Percentiles rank a stretch among this genome's conserved stretches.
Conservation (phyloP, 2,329 filamentous ascomycete species). For the Claviceps sorghi region DNA sequence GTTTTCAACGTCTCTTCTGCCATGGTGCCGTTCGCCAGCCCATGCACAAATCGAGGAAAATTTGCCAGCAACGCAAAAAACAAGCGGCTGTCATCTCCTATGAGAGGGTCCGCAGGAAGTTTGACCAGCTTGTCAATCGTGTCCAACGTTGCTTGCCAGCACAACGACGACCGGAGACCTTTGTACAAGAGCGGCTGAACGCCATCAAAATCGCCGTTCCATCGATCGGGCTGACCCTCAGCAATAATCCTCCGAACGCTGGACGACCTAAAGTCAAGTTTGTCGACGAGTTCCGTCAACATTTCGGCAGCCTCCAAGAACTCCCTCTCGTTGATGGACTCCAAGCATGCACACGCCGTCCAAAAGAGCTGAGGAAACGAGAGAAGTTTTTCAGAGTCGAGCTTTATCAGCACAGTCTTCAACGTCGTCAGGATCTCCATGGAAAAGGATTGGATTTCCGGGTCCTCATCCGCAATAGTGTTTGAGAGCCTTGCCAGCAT, state of each 20-base stretch:
- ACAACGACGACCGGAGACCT: constrained; percentile 73
- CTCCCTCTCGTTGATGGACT: constrained; percentile 92
- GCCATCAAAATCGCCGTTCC: constrained; percentile 82
- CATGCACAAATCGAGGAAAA: constrained; percentile 68
- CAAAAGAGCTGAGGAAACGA: constrained; percentile 95
- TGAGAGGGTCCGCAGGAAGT: constrained; percentile 63
- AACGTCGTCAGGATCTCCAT: constrained; percentile 95
- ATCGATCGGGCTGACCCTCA: constrained; percentile 67
- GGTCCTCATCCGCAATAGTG: constrained; percentile 88
- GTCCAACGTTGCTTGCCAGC: constrained; percentile 61
- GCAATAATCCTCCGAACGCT: constrained; percentile 55
- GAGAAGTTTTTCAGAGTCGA: constrained; percentile 64
- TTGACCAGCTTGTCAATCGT: constrained; percentile 66
- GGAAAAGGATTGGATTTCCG: constrained; percentile 89
- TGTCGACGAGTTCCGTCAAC: constrained; percentile 73
- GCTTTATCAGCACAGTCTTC: constrained; percentile 75
- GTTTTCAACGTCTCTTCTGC: constrained; percentile 43
- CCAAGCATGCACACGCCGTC: constrained; percentile 90
- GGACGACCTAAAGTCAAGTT: constrained; percentile 63
- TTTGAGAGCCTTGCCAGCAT: constrained; percentile 94
- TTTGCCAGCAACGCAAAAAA: constrained; percentile 87
- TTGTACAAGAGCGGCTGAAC: constrained; percentile 80
- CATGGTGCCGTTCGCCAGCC: constrained; percentile 51
- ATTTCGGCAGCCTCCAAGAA: constrained; percentile 86
- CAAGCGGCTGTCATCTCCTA: constrained; percentile 69